Percentiles rank a stretch among this genome's conserved stretches.
Evolutionary conservation across 257 asterid species (phyloP).

Genomic region (Leonotis leonurus): DNA sequence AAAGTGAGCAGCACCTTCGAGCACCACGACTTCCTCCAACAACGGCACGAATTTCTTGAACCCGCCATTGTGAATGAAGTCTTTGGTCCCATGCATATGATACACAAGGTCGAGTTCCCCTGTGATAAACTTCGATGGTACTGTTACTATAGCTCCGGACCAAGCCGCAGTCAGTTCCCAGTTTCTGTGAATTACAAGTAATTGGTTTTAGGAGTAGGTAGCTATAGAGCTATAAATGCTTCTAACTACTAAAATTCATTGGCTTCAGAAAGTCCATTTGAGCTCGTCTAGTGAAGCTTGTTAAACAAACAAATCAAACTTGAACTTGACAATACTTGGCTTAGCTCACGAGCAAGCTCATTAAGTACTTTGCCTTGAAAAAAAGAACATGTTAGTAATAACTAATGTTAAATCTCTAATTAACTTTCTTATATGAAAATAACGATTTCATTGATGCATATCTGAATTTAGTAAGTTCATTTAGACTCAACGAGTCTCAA

Average conservation of each 20-base stretch:
- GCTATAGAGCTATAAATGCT: neutral
- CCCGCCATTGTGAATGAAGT: constrained; percentile 52
- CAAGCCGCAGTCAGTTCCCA: constrained; percentile 71
- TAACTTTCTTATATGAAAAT: too few relatives aligned
- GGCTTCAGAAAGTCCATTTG: neutral
- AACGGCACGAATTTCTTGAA: constrained; percentile 48
- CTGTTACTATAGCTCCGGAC: constrained; percentile 50
- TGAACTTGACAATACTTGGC: too few relatives aligned
- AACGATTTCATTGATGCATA: too few relatives aligned
- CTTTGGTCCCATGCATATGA: constrained; percentile 45
- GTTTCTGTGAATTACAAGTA: constrained; percentile 28
- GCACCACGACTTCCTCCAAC: constrained; percentile 48
- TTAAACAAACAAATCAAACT: too few relatives aligned
- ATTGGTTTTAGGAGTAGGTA: neutral
- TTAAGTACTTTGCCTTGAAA: too few relatives aligned
- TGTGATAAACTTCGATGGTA: constrained; percentile 49
- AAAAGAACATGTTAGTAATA: too few relatives aligned
- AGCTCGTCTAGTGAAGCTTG: neutral
- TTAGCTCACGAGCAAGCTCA: too few relatives aligned
- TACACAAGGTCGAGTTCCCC: constrained; percentile 58
- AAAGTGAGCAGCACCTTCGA: constrained; percentile 67
- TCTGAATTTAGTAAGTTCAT: too few relatives aligned
- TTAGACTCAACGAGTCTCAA: too few relatives aligned
- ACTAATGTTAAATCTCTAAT: too few relatives aligned
- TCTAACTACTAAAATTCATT: too few relatives aligned